Base-by-base conservation (phyloP, 768 basidiomycete genomes). In the Amanita rubescens region DNA sequence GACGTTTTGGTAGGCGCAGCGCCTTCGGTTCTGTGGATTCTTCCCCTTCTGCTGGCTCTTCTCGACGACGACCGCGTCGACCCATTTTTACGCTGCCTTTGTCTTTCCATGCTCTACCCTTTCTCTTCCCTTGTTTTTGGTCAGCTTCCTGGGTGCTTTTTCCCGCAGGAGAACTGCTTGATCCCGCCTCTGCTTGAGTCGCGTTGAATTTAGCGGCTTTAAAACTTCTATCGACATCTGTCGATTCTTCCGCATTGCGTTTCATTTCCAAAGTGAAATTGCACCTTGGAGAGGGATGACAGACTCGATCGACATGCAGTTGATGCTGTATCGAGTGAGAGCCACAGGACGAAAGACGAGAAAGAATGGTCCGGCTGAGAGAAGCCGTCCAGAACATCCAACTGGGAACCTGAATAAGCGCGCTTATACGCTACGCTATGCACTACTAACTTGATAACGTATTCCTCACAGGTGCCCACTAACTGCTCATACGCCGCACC, bases 1-100 rank as follows among this genome's bases (percentile, higher is more conserved):
- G 85, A 61, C 85, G 78, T 70, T 96, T 96, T 12, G 94, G 92
- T 22, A 86, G 69, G 32, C 88, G 77, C 20, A 74, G 75, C 2
- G 72, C 72, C 63, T 82, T 83, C 3, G 71, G 68, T 33, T 63
- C 64, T 44, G 55, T 45, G 45, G 63, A 58, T 25, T 60, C 65
- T 24, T 65, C 60, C 25, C 49, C 58, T 43, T 57, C 55, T 42
- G 66, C 64, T 38, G 62, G 61, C 25, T 62, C 60, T 27, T 63
- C 67, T 3, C 72, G 65, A n/a, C 73, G 71, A 20, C 73, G 70
- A 47, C 78, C 72, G 27, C 73, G 70, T 20, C 75, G 74, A 4
- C 75, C 70, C 25, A 58, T 53, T 49, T 71, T 73, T 55, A 63
- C 70, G 17, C 30, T 42, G 20, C 38, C 37, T 5, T 32, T 72